Evolutionary conservation across 768 basidiomycete species (phyloP).

Genomic region (Trametopsis cervina): DNA sequence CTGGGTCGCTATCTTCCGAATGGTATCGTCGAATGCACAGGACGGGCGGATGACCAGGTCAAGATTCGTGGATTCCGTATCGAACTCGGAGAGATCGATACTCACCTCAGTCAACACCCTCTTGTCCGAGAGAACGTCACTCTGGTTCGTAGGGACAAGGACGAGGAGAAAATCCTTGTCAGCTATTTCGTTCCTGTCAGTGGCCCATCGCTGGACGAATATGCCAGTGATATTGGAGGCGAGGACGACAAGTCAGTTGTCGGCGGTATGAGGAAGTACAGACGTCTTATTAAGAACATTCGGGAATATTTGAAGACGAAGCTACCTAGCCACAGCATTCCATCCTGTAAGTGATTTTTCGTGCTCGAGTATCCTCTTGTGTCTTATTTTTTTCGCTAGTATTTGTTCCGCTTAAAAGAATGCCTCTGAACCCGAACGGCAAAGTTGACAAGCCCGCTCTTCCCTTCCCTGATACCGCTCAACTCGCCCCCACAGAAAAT

Average conservation of each 20-base stretch:
- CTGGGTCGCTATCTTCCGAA: slow-evolving; percentile 89
- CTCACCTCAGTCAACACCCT: slow-evolving; percentile 88
- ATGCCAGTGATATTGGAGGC: slow-evolving; percentile 57
- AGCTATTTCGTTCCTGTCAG: slow-evolving; percentile 94
- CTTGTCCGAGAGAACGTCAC: slow-evolving; percentile 97
- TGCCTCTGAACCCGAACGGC: slow-evolving; percentile 98
- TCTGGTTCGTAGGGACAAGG: slow-evolving; percentile 92
- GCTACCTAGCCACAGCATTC: slow-evolving; percentile 90
- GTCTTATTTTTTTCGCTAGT: slow-evolving; percentile 41
- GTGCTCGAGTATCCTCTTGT: slow-evolving; percentile 5
- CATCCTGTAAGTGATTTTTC: slow-evolving; percentile 55
- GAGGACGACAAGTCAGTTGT: slow-evolving; percentile 52
- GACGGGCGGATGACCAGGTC: slow-evolving; percentile 96
- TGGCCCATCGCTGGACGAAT: slow-evolving; percentile 55
- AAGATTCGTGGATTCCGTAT: slow-evolving; percentile 99
- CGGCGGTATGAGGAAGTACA: slow-evolving; percentile 78
- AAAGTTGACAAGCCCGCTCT: slow-evolving; percentile 98
- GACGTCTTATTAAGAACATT: slow-evolving; percentile 86
- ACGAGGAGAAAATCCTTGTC: slow-evolving; percentile 98
- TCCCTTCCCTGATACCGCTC: slow-evolving; percentile 96
- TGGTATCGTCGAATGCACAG: slow-evolving; percentile 93
- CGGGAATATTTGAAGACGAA: slow-evolving; percentile 96
- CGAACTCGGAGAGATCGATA: slow-evolving; percentile 97
- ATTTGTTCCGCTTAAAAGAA: slow-evolving; percentile 88
- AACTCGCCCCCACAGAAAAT: slow-evolving; percentile 42